phyloP scores from a whole-genome alignment of 2,329 filamentous ascomycete genomes.

The Ploettnerulaceae sp. region DNA sequence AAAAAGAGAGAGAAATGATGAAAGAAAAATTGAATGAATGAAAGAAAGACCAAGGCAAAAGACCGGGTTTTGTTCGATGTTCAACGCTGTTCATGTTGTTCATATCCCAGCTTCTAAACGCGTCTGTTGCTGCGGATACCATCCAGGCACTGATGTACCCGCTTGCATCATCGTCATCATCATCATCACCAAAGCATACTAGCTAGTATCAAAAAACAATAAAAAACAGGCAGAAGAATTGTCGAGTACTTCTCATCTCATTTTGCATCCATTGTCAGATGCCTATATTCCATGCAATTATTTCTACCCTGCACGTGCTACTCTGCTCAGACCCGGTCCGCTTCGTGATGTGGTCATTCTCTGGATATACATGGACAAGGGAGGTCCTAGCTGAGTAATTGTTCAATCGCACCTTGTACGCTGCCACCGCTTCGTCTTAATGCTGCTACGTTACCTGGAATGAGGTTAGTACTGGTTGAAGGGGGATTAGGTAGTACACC shows the following conservation, averaged over 20 bases:
- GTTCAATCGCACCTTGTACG: constrained; percentile 85
- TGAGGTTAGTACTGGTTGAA: neutral
- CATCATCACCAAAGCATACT: neutral
- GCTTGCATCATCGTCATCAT: too few relatives aligned
- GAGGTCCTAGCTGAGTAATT: constrained; percentile 48
- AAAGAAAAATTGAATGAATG: too few relatives aligned
- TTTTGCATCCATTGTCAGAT: neutral
- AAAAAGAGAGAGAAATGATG: neutral
- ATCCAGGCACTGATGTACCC: too few relatives aligned
- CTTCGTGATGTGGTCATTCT: neutral
- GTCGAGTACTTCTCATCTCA: neutral
- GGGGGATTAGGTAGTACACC: too few relatives aligned
- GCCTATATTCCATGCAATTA: neutral
- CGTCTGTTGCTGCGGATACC: too few relatives aligned
- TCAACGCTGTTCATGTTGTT: too few relatives aligned
- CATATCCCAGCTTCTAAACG: too few relatives aligned
- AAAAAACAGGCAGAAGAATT: neutral
- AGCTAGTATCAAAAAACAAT: neutral
- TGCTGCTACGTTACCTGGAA: constrained; percentile 69
- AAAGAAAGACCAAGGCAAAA: too few relatives aligned
- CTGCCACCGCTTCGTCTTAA: constrained; percentile 85
- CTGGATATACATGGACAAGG: too few relatives aligned
- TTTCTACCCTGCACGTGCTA: neutral
- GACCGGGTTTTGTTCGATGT: too few relatives aligned
- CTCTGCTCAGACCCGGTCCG: neutral